Conservation (phyloP, 306 rosid genomes). For the Canavalia ensiformis region DNA sequence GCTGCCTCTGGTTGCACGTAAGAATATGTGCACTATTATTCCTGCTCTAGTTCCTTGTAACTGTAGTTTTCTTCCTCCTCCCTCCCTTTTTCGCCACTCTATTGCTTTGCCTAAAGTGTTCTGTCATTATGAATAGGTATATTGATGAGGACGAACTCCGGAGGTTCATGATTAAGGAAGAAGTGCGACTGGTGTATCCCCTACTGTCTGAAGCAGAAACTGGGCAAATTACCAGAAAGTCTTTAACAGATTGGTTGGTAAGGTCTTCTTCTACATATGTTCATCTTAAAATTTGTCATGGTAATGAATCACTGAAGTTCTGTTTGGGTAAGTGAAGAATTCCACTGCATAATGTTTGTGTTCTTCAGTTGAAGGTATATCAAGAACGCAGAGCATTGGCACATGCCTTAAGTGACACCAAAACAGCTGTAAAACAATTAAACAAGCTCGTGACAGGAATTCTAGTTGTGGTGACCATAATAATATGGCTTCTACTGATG, state of each 20-base stretch:
- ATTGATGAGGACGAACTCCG: conserved; percentile 77
- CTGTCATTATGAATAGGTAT: conserved; percentile 58
- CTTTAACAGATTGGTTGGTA: conserved; percentile 89
- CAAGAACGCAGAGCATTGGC: conserved; percentile 87
- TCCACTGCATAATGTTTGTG: conserved; percentile 22
- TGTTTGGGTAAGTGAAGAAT: conserved; percentile 14
- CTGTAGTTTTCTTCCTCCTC: not conserved
- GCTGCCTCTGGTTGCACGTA: conserved; percentile 73
- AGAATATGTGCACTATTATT: conserved; percentile 47
- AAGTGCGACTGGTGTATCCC: conserved; percentile 73
- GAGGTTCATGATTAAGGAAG: conserved; percentile 89
- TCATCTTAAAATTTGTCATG: not conserved
- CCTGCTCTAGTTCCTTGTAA: not conserved
- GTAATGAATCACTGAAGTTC: conserved; percentile 5
- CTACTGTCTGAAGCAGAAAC: conserved; percentile 65
- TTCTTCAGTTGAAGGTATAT: conserved; percentile 80
- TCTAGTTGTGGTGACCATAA: conserved; percentile 58
- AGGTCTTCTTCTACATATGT: conserved; percentile 41
- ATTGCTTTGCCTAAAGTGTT: conserved; percentile 16
- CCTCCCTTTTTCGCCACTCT: conserved; percentile 4
- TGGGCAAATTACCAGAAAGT: conserved; percentile 66
- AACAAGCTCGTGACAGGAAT: conserved; percentile 73
- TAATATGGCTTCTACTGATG: conserved; percentile 88
- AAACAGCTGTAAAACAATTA: conserved; percentile 89
- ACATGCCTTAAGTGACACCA: conserved; percentile 86